Base-by-base conservation (phyloP, 2,329 filamentous ascomycete genomes). In the Sodiomyces alkalinus region DNA sequence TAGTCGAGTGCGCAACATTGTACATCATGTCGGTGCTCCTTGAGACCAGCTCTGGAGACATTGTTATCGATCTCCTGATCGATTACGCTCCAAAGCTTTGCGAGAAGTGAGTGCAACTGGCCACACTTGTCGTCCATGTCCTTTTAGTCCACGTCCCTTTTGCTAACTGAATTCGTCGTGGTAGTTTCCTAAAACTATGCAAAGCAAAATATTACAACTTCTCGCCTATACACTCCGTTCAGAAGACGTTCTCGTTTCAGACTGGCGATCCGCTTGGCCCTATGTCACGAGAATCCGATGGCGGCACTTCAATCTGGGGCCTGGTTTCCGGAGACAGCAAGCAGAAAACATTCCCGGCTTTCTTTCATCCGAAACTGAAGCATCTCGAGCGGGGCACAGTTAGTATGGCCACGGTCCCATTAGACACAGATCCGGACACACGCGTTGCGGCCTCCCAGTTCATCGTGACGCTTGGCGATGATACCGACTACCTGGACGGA, bases 141-240 rank as follows among this genome's bases (percentile, higher is more conserved):
- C n/a, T n/a, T n/a, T n/a, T n/a, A n/a, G n/a, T n/a, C n/a, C n/a
- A n/a, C n/a, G n/a, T n/a, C n/a, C n/a, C n/a, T n/a, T n/a, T n/a
- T n/a, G n/a, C n/a, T n/a, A n/a, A n/a, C n/a, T n/a, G n/a, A n/a
- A n/a, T n/a, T n/a, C n/a, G n/a, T n/a, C n/a, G n/a, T n/a, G n/a
- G 60, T 53, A 92, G 83, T 66, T 96, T 98, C 53, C 63, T 98
- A 32, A 96, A 98, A 66, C 80, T 98, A 43, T 94, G 90, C 72
- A 96, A 96, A 60, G 64, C 85, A 56, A 98, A 94, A 61, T 98
- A 96, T 60, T 98, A 94, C 73, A 96, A 96, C 61, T 96, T 92
- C 53, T 76, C 85, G 5, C 90, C 87, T 16, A 61, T 96, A 30
- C 82, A 94, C 58, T 85, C 78, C 40, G 72, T 98, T 20, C 90